phyloP scores from a whole-genome alignment of 2,329 filamentous ascomycete genomes.

The Karstenula rhodostoma region DNA sequence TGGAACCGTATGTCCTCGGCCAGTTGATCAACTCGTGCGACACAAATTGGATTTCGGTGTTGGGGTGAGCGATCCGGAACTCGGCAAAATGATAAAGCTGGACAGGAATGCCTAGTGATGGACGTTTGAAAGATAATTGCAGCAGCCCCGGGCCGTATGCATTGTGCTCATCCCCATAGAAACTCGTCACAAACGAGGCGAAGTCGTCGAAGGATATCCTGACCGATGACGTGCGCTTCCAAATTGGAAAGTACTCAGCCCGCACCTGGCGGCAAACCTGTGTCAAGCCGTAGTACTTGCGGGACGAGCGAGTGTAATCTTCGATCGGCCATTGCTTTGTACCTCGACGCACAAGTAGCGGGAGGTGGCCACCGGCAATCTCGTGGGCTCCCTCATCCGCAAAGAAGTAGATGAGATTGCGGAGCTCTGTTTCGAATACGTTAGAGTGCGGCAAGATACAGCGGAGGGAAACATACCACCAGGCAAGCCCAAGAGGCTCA shows the following conservation, averaged over 20 bases:
- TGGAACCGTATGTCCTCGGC: too few relatives aligned
- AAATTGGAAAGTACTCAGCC: not conserved
- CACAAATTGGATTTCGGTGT: too few relatives aligned
- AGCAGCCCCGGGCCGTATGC: too few relatives aligned
- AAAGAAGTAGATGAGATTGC: not conserved
- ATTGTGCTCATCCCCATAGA: not conserved
- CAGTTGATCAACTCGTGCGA: too few relatives aligned
- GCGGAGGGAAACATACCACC: too few relatives aligned
- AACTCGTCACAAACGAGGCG: not conserved
- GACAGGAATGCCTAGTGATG: too few relatives aligned
- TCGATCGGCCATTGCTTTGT: not conserved
- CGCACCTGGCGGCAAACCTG: not conserved
- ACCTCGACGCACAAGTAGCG: not conserved
- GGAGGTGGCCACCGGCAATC: not conserved
- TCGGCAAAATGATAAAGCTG: too few relatives aligned
- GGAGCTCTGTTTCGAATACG: not conserved
- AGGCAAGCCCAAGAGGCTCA: too few relatives aligned
- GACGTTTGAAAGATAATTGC: too few relatives aligned
- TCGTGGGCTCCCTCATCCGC: not conserved
- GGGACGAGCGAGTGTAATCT: not conserved
- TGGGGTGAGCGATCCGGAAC: too few relatives aligned
- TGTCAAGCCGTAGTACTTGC: not conserved
- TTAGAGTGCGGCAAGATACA: too few relatives aligned
- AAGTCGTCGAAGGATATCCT: not conserved
- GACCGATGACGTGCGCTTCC: not conserved